Conservation (phyloP, 768 basidiomycete species). For the Termitomyces titanicus region DNA sequence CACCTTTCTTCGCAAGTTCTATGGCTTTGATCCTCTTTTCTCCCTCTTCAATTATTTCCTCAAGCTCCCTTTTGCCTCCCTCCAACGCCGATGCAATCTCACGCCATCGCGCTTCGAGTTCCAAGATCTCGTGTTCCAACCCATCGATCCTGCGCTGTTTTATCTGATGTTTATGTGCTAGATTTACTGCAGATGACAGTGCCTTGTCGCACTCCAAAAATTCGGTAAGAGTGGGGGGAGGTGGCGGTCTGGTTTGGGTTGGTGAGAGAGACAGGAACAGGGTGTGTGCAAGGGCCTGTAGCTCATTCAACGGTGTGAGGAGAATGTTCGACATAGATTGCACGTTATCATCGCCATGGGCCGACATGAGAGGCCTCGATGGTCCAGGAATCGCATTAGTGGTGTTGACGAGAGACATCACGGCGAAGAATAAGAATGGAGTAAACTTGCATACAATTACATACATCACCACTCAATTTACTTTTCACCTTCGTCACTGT, state of each 20-base stretch:
- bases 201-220: slow-evolving; percentile 62
- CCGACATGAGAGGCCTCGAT: slow-evolving; percentile 2
- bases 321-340: slow-evolving; percentile 61
- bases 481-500: neutral
- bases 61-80: slow-evolving; percentile 63
- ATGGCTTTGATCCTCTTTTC: slow-evolving; percentile 69
- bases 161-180: slow-evolving; percentile 69
- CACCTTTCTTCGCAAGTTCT: slow-evolving; percentile 69
- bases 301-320: slow-evolving; percentile 55
- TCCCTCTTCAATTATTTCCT: slow-evolving; percentile 70
- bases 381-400: slow-evolving; percentile 9
- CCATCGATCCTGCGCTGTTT: slow-evolving; percentile 73
- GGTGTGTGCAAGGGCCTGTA: slow-evolving; percentile 61
- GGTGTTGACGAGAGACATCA: slow-evolving; percentile 12
- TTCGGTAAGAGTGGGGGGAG: slow-evolving; percentile 52
- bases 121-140: slow-evolving; percentile 67
- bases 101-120: slow-evolving; percentile 64
- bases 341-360: slow-evolving; percentile 4
- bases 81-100: slow-evolving; percentile 64
- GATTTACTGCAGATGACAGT: slow-evolving; percentile 61
- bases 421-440: neutral
- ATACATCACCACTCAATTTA: neutral
- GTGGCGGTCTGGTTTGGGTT: slow-evolving; percentile 57
- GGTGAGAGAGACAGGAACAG: slow-evolving; percentile 76
- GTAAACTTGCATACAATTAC: slow-evolving; percentile 5